A percentile compares a stretch with the other conserved stretches of the same genome.
These are phyloP conservation scores for Trypanosoma congolense DNA, from an alignment of 208 protist species.

Conservation along the genomic window DNA sequence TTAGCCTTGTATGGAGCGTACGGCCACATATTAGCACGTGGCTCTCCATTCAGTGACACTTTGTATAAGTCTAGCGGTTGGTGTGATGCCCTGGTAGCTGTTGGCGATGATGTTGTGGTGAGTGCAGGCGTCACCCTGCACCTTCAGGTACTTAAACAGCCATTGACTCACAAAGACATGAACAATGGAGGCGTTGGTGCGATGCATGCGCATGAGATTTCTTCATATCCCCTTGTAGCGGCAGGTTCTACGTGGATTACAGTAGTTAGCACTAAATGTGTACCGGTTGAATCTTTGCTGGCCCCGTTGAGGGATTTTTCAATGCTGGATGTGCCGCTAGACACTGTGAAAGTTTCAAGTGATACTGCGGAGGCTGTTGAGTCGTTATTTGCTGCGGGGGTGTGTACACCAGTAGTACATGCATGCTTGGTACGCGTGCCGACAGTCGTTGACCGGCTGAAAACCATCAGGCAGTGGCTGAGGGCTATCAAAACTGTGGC, in stretches of 20 bases:
- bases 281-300: constrained; percentile 11
- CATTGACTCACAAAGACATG: not conserved
- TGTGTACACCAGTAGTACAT: not conserved
- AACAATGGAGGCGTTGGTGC: not conserved
- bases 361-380: not conserved
- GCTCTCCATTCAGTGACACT: constrained; percentile 10
- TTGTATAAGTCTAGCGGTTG: constrained; percentile 10
- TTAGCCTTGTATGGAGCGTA: constrained; percentile 12
- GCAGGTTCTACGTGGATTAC: constrained; percentile 9
- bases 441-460: not conserved
- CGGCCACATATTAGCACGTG: constrained; percentile 2
- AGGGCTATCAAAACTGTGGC: not conserved
- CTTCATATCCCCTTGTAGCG: too few relatives aligned
- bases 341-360: not conserved
- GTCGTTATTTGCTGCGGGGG: not conserved
- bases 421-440: not conserved
- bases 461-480: constrained; percentile 2
- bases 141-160: constrained; percentile 5
- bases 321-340: constrained; percentile 2
- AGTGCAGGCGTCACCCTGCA: constrained; percentile 11
- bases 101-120: constrained; percentile 9
- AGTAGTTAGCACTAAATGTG: constrained; percentile 2
- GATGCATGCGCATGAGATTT: too few relatives aligned
- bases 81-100: constrained; percentile 12
- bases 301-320: not conserved